Base-by-base conservation (phyloP, 495 filamentous ascomycete genomes). In the Penicillium robsamsonii region DNA sequence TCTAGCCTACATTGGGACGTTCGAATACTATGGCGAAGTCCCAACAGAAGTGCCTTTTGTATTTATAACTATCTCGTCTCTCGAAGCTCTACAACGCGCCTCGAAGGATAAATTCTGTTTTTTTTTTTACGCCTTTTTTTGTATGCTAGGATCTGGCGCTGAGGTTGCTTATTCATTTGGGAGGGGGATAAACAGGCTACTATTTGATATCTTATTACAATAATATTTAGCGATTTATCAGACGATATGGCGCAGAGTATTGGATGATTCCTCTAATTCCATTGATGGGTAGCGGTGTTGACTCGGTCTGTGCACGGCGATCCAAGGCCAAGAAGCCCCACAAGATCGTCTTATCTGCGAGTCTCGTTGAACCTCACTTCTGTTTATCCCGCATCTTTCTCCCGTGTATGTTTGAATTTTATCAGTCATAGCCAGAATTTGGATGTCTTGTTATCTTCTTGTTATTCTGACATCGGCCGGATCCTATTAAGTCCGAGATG, bases 1-100 rank as follows among this genome's bases (percentile, higher is more conserved):
- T 64, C 29, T 68, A 75, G 31, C 27, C 63, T 11, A 59, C 41
- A 25, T 55, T 46, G 8, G 59, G 58, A 3, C 59, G 70, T 61
- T 65, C 70, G n/a, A 53, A 46, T 47, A 18, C 42, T 42, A 43
- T 46, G 12, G 17, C 30, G 3, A 27, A 11, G 4, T 30, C 9
- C 25, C 9, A 25, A 17, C 15, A 4, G 7, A 12, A 27, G 10
- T 52, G 15, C 15, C 3, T 6, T 15, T 31, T n/a, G 9, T 20
- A 41, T 41, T 29, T 11, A 41, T 51, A 29, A 12, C 22, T 7
- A 8, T 27, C 3, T 30, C 9, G 4, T 41, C 2, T 30, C n/a
- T 51, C 8, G 0, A 5, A 9, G 12, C 8, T 30, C 9, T 40
- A 5, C 12, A 2, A 18, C 11, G 18, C 4, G 17, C 15, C 18